Evolutionary conservation across 2,329 filamentous ascomycete species (phyloP).

Genomic region (Beauveria sp.): DNA sequence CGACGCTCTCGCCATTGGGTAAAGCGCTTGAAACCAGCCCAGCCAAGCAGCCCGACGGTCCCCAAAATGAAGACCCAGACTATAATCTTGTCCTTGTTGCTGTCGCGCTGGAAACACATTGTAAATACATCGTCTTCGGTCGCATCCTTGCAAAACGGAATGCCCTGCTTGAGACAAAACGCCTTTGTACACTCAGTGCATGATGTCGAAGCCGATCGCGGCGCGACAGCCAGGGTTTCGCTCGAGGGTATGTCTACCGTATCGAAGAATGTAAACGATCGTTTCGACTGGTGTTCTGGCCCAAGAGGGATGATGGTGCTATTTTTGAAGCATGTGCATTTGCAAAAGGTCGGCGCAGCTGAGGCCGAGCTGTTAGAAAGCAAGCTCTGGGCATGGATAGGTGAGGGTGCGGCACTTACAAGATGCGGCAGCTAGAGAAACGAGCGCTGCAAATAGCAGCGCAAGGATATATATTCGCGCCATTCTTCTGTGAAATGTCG

Average conservation of each 20-base stretch:
- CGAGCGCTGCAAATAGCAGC: conserved; percentile 29
- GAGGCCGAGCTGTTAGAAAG: conserved; percentile 17
- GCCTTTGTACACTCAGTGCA: conserved; percentile 58
- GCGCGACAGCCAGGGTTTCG: conserved; percentile 18
- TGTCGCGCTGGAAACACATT: conserved; percentile 59
- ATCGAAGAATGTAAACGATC: conserved; percentile 17
- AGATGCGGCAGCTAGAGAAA: conserved; percentile 31
- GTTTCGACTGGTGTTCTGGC: conserved; percentile 30
- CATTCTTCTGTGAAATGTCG: conserved; percentile 22
- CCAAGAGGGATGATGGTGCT: conserved; percentile 58
- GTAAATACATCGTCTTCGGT: conserved; percentile 55
- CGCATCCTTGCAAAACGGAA: conserved; percentile 56
- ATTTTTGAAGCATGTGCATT: conserved; percentile 64
- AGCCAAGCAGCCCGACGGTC: conserved; percentile 50
- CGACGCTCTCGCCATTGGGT: conserved; percentile 32
- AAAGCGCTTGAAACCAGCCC: conserved; percentile 47
- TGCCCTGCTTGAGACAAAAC: conserved; percentile 52
- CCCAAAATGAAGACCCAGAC: conserved; percentile 57
- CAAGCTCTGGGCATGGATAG: neutral
- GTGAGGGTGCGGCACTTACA: conserved; percentile 26
- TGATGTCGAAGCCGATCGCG: conserved; percentile 34
- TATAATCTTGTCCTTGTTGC: conserved; percentile 58
- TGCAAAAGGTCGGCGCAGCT: conserved; percentile 60
- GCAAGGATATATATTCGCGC: conserved; percentile 30
- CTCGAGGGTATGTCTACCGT: neutral